Conservation (phyloP, 495 filamentous ascomycete genomes). For the Apodospora peruviana region DNA sequence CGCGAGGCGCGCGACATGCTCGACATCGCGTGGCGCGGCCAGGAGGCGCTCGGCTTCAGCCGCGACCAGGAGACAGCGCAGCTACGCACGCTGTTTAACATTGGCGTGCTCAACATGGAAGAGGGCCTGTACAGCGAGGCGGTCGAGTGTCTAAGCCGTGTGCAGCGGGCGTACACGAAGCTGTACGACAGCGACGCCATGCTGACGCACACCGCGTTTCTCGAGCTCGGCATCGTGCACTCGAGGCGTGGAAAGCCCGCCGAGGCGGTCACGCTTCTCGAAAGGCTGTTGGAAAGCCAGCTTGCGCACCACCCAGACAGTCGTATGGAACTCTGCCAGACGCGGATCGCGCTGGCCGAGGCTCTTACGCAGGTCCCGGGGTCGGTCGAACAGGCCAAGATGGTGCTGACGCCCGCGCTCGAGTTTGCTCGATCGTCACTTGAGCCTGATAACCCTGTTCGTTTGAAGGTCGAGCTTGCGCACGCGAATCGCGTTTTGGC, state of each 20-base stretch:
- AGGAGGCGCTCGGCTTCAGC: constrained; percentile 2
- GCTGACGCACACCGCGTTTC: no score
- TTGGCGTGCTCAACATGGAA: constrained; percentile 2
- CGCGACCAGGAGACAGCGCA: constrained; percentile 4
- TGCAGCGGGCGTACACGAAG: neutral
- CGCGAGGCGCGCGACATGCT: neutral
- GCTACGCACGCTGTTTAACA: constrained; percentile 4
- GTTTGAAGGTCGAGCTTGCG: constrained; percentile 2
- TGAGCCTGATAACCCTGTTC: neutral
- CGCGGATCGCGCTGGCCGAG: constrained; percentile 1
- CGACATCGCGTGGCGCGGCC: neutral
- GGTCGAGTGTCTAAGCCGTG: neutral
- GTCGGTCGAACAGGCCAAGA: neutral
- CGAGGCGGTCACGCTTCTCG: neutral
- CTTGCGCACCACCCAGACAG: neutral
- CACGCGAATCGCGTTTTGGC: neutral
- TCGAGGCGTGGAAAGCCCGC: neutral
- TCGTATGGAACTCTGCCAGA: neutral
- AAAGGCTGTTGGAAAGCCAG: neutral
- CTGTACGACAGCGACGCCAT: no score
- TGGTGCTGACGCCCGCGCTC: neutral
- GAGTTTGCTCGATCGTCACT: neutral
- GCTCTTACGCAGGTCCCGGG: neutral
- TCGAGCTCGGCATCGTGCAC: no score
- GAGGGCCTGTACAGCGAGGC: constrained; percentile 2